A percentile compares a stretch with the other conserved stretches of the same genome.
Evolutionary conservation across 768 basidiomycete species (phyloP).

Genomic region (Rhodocollybia butyracea): DNA sequence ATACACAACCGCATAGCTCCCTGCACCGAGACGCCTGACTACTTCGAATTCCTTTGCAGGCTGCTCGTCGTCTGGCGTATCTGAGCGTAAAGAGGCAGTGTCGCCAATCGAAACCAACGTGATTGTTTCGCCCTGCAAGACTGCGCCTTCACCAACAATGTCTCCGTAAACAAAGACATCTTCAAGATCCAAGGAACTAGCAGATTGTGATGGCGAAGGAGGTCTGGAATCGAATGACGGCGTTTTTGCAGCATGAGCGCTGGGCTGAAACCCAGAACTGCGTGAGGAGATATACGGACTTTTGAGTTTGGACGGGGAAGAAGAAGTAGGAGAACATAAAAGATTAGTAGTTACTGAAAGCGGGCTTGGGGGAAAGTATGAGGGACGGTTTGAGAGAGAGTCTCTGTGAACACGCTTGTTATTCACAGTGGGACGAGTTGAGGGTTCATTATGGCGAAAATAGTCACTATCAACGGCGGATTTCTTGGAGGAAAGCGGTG

Average conservation of each 20-base stretch:
- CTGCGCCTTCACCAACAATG: slow-evolving; percentile 63
- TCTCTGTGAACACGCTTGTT: slow-evolving; percentile 40
- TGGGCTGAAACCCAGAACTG: slow-evolving; percentile 22
- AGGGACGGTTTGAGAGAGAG: slow-evolving; percentile 8
- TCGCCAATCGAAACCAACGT: slow-evolving; percentile 51
- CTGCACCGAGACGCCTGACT: slow-evolving; percentile 80
- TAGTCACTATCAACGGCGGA: slow-evolving; percentile 25
- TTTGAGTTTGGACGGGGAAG: slow-evolving; percentile 28
- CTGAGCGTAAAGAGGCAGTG: slow-evolving; percentile 25
- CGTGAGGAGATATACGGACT: slow-evolving; percentile 38
- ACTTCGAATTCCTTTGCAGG: slow-evolving; percentile 78
- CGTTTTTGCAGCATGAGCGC: slow-evolving; percentile 22
- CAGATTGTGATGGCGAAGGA: slow-evolving; percentile 23
- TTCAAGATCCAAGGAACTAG: slow-evolving; percentile 39
- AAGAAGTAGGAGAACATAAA: slow-evolving; percentile 10
- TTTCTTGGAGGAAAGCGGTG: slow-evolving; percentile 22
- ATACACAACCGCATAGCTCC: slow-evolving; percentile 93
- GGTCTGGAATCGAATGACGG: slow-evolving; percentile 27
- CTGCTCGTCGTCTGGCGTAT: slow-evolving; percentile 31
- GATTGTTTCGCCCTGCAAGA: slow-evolving; percentile 65
- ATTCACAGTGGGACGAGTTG: slow-evolving; percentile 19
- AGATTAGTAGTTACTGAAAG: slow-evolving; percentile 27
- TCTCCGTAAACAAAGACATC: slow-evolving; percentile 75
- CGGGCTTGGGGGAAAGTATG: slow-evolving; percentile 13
- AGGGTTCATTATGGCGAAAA: slow-evolving; percentile 40